Evolutionary conservation across 2,329 filamentous ascomycete genomes (phyloP), one percentile per base, ranked within the genome.

Genomic region (Talaromyces sp.): DNA sequence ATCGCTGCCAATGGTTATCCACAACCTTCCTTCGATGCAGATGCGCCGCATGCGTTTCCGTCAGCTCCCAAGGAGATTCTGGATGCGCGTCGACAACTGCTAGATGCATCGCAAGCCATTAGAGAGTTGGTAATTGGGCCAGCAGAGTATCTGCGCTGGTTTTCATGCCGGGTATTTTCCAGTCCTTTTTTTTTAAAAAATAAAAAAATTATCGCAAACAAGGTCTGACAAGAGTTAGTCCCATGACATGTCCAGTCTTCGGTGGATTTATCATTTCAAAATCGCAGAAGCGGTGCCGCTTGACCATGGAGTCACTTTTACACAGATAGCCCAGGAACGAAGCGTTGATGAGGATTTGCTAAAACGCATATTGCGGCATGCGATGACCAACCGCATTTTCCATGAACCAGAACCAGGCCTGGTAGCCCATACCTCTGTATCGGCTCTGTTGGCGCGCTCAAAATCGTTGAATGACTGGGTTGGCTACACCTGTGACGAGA

Each of bases 371-470:
- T 62, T 75, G 18, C 65, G 68, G 9, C 65, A 68, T 47, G 68
- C 71, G 27, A 72, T 72, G 62, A 65, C 68, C 16, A 67, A 72
- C 60, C 66, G 64, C 5, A 61, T 74, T 10, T 72, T 75, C 47
- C 58, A 30, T 28, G 72, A 75, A 61, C 66, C 71, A 4, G 57
- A 66, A 31, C 57, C 66, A 8, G 71, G 68, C 14, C 63, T 68
- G 44, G 67, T 73, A 5, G 66, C 68, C 16, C 70, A 73, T 62
- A 73, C 67, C 8, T 56, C 64, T 23, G 57, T 56, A 33, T 66
- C 65, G 9, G 59, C 61, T 18, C 30, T 61, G 14, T 59, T 65
- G 16, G 60, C 50, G 3, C 28, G 57, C 8, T 61, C 61, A 12
- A 54, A 53, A 56, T 34, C 54, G 27, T 36, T 61, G 5, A 51